Base-by-base conservation (phyloP, 176 grass and related monocot genomes). In the Tillandsia fasciculata region DNA sequence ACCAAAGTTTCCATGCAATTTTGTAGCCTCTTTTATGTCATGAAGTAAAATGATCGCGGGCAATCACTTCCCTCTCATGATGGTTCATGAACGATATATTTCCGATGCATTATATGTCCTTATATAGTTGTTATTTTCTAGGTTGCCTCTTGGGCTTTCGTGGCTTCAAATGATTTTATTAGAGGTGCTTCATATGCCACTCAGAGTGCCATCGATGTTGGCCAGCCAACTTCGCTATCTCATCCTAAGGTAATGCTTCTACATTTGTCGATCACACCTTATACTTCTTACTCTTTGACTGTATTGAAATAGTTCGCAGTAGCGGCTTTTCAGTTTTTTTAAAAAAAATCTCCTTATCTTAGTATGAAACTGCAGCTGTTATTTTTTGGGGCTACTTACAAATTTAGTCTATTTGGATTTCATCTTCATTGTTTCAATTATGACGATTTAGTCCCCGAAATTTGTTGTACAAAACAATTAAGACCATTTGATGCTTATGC, bases 171-270 rank as follows among this genome's bases (percentile, higher is more conserved):
- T 64, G 71, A 27, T 81, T 75, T 80, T 10, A 15, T 73, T 52
- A 47, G 33, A 59, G 22, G 22, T 29, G 64, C 52, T 68, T 24
- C 81, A 64, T 89, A 89, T 71, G 50, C 27, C 20, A 66, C 88
- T 42, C 58, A 75, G 59, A 64, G 77, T 33, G 52, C 69, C 74
- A 29, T 77, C 0, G 77, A 93, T 80, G 79, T 93, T 49, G 94
- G 87, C 65, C 89, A 99, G 69, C 94, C 89, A 63, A 90, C 84
- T n/a, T 68, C 82, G 15, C 70, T 49, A 48, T 87, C 86, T 69
- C 94, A 97, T 70, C 89, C 86, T 56, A 49, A 97, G 88, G 92
- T 96, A 89, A 0, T 29, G 63, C 8, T 3, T 26, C 68, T 11
- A 49, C 64, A 17, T 57, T 49, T 75, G 9, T 9, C 22, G 49